Evolutionary conservation across 306 rosid species (phyloP).

Genomic region (Betula pendula): DNA sequence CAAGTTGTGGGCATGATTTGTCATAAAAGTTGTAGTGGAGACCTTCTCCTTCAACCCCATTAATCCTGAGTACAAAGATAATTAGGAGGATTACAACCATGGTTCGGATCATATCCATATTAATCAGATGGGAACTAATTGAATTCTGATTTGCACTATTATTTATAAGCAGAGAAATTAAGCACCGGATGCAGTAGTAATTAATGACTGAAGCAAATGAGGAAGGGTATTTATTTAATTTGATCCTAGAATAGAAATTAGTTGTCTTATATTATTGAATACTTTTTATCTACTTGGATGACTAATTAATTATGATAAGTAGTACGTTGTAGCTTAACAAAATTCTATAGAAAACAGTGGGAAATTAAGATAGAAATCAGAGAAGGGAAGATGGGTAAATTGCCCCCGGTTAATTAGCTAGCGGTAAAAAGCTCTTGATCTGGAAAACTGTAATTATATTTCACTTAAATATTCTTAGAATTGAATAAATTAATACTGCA

Average conservation of each 20-base stretch:
- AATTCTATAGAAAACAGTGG: neutral
- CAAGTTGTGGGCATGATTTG: conserved; percentile 35
- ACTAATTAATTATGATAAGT: neutral
- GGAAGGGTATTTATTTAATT: no score
- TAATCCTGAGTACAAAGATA: neutral
- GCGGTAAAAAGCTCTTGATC: no score
- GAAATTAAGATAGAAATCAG: neutral
- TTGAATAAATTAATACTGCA: no score
- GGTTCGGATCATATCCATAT: conserved; percentile 16
- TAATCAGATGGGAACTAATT: neutral
- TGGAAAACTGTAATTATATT: neutral
- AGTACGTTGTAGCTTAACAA: neutral
- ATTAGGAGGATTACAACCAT: neutral
- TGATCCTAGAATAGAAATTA: no score
- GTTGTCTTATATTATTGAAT: neutral
- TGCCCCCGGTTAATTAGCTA: neutral
- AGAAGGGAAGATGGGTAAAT: neutral
- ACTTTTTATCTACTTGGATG: neutral
- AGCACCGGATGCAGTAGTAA: no score
- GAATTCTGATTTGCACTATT: neutral
- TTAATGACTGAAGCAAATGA: no score
- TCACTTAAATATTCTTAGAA: neutral
- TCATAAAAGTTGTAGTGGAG: conserved; percentile 37
- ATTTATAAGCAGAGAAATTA: neutral
- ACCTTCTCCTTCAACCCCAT: conserved; percentile 16